Base-by-base conservation (phyloP, 805 yeast genomes). In the Candida loeiensis region DNA sequence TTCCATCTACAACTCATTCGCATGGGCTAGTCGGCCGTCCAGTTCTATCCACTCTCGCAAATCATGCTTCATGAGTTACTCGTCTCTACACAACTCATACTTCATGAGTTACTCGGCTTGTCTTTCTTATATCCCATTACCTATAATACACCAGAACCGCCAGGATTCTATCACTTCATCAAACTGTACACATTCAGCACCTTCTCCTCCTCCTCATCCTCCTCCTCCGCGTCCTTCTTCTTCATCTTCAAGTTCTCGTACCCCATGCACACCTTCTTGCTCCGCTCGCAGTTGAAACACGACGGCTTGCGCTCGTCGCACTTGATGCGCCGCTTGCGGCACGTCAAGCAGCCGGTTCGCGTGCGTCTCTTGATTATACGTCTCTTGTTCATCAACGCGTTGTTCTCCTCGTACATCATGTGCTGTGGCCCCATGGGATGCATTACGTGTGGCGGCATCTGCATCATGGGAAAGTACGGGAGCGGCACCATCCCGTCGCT, bases 221-320 rank as follows among this genome's bases (percentile, higher is more conserved):
- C 36, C 19, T 18, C 30, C 19, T 35, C 37, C n/a, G 19, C 16
- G 20, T 30, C 25, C 31, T 32, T 37, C 40, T 37, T 37, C 30
- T 29, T 30, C 27, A 36, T 19, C 15, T 19, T 37, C 35, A 31
- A 30, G 32, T 37, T 37, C 45, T 77, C 85, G 54, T 83, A 82
- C 4, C 88, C 89, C n/a, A 77, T 60, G 49, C 90, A 83, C 8
- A 73, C 71, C 43, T 82, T 80, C 53, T 76, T 76, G 17, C 79
- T 69, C 41, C 82, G 72, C 48, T 77, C 80, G 55, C 90, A 83
- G 52, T 83, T 82, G 49, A 65, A 68, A 55, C 90, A 83, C 41
- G 72, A 67, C 1, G 89, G 88, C 50, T 79, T 82, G 36, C 80
- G 59, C 62, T 83, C 90, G 58, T 83, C 90, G 59, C 90, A 83